phyloP scores from a whole-genome alignment of 495 filamentous ascomycete genomes.

The Platismatia glauca region DNA sequence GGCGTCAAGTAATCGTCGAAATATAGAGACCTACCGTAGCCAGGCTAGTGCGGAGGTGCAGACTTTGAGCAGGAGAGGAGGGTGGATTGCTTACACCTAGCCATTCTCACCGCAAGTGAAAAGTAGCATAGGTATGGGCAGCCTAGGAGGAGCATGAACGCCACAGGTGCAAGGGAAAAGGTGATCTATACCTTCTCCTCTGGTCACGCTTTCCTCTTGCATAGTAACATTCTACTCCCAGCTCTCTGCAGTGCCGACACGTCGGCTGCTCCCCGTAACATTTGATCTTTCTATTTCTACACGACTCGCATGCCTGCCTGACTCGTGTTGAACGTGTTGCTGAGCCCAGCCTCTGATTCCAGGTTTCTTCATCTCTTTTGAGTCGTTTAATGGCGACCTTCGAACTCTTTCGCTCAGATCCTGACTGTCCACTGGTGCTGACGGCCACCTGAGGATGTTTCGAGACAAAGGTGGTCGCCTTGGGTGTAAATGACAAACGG shows the following conservation, averaged over 20 bases:
- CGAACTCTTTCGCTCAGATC: neutral
- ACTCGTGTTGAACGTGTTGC: conserved; percentile 20
- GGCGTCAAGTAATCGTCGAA: neutral
- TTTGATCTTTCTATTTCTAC: conserved; percentile 47
- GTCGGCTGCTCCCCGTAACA: conserved; percentile 47
- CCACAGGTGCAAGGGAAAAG: neutral
- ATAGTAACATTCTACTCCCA: conserved; percentile 44
- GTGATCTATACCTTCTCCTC: conserved; percentile 39
- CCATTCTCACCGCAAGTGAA: neutral
- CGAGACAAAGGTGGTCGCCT: neutral
- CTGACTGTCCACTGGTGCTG: neutral
- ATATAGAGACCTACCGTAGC: neutral
- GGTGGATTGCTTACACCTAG: neutral
- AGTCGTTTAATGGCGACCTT: conserved; percentile 15
- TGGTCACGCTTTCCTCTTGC: conserved; percentile 50
- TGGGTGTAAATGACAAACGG: neutral
- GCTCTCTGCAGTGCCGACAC: conserved; percentile 48
- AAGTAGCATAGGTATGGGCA: neutral
- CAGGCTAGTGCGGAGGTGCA: neutral
- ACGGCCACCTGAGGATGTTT: neutral
- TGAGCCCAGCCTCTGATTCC: neutral
- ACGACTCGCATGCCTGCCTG: conserved; percentile 41
- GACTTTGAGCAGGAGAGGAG: neutral
- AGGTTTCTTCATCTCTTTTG: conserved; percentile 8
- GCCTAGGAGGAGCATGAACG: neutral